Percentiles rank a stretch among this genome's conserved stretches.
Evolutionary conservation across 176 grass and related monocot species (phyloP).

Genomic region (Alopecurus myosuroides): DNA sequence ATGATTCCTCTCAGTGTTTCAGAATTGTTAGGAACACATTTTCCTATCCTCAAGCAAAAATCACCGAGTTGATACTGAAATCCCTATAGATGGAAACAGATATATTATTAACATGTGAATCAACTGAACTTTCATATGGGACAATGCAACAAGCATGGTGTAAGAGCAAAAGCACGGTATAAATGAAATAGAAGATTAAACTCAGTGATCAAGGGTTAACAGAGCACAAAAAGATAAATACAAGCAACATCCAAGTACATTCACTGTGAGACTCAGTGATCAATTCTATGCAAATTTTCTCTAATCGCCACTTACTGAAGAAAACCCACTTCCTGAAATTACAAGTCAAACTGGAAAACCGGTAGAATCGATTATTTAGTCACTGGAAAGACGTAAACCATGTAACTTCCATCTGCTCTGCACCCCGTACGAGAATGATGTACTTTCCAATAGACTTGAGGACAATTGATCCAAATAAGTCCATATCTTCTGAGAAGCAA

Average conservation of each 20-base stretch:
- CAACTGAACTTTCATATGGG: not conserved
- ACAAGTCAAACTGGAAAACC: not conserved
- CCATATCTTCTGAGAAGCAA: not conserved
- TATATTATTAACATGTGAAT: not conserved
- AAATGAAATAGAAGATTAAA: not conserved
- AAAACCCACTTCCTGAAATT: not conserved
- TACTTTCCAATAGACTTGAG: not conserved
- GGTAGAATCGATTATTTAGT: not conserved
- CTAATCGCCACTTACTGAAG: not conserved
- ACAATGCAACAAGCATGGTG: not conserved
- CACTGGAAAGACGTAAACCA: not conserved
- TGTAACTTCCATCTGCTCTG: not conserved
- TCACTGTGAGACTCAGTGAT: not conserved
- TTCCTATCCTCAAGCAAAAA: conserved; percentile 82
- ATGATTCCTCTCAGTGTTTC: conserved; percentile 82
- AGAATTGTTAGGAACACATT: conserved; percentile 67
- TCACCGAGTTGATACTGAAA: conserved; percentile 87
- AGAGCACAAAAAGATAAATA: not conserved
- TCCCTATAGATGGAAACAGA: conserved; percentile 44
- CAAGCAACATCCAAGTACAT: not conserved
- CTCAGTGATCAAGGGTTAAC: not conserved
- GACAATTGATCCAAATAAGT: not conserved
- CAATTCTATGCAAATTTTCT: not conserved
- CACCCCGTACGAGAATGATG: not conserved
- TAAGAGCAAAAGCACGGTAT: not conserved